A percentile compares a stretch with the other conserved stretches of the same genome.
phyloP scores from a whole-genome alignment of 305 asterid genomes.

The Solanum hybrid region DNA sequence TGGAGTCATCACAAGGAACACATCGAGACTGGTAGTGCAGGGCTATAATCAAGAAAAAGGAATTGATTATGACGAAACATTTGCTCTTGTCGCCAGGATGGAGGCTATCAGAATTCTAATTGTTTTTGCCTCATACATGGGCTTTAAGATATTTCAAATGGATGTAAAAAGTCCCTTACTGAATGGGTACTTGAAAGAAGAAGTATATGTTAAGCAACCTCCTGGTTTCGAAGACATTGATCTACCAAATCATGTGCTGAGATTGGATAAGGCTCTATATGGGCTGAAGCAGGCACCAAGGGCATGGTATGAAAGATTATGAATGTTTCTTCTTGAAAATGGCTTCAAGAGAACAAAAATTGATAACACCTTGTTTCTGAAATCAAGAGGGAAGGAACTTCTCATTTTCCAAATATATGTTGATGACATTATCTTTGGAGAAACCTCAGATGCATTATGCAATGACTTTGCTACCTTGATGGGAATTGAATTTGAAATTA shows the following conservation, averaged over 20 bases:
- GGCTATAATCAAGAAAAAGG: not conserved
- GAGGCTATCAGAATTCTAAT: not conserved
- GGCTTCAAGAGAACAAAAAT: not conserved
- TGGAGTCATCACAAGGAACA: not conserved
- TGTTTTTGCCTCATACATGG: not conserved
- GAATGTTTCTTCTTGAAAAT: not conserved
- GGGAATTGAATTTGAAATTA: not conserved
- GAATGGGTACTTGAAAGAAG: not conserved
- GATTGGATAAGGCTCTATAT: not conserved
- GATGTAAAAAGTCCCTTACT: not conserved
- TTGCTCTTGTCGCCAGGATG: not conserved
- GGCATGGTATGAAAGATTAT: not conserved
- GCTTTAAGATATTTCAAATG: not conserved
- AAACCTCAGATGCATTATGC: not conserved
- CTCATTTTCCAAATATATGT: not conserved
- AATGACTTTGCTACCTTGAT: not conserved
- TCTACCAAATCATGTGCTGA: not conserved
- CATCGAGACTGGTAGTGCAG: not conserved
- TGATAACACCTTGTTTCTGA: not conserved
- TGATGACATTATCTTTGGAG: not conserved
- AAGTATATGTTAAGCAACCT: not conserved
- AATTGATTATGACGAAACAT: no score
- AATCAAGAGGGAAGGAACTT: not conserved
- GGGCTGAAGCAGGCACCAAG: not conserved
- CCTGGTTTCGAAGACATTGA: not conserved